Base-by-base conservation (phyloP, 164 flowering plant genomes). In the Tetracentron sinense region DNA sequence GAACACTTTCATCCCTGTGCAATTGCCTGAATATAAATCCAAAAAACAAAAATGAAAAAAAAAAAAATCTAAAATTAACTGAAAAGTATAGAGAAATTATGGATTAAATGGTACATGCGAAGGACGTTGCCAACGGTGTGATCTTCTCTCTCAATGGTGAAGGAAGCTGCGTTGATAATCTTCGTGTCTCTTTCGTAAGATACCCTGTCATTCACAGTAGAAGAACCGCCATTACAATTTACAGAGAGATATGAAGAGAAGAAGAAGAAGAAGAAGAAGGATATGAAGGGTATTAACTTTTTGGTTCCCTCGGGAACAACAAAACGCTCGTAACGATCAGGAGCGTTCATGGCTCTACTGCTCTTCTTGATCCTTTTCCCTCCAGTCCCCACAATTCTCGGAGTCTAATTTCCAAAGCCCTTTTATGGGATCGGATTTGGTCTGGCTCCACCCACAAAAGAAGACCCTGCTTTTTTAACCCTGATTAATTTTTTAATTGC, bases 171-270 rank as follows among this genome's bases (percentile, higher is more conserved):
- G 52, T 94, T 94, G 65, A 94, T 92, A 54, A 94, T 94, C 78
- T 94, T 92, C n/a, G 97, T 94, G 74, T 94, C 99, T 67, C 99
- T 81, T 77, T 94, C 97, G 62, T 92, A 92, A 0, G 97, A 88
- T 27, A 94, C 97, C 90, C 97, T 92, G 56, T 19, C 20, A 21
- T 52, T 20, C 2, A 20, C 7, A 21, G 7, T 22, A 20, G 14
- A 49, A 49, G 23, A 14, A 21, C 3, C 17, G 42, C 23, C 12
- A 20, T 38, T 1, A n/a, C n/a, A n/a, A n/a, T n/a, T 20, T 7
- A 19, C 22, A 46, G 33, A 59, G 6, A 63, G 28, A 70, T 54
- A 60, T 17, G 29, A 11, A 28, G 42, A 63, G 55, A 21, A 19
- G 22, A 61, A 21, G 22, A 19, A 28, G 10, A 28, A 17, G 25